phyloP scores from a whole-genome alignment of 2,329 filamentous ascomycete genomes.

The Rachicladosporium sp. region DNA sequence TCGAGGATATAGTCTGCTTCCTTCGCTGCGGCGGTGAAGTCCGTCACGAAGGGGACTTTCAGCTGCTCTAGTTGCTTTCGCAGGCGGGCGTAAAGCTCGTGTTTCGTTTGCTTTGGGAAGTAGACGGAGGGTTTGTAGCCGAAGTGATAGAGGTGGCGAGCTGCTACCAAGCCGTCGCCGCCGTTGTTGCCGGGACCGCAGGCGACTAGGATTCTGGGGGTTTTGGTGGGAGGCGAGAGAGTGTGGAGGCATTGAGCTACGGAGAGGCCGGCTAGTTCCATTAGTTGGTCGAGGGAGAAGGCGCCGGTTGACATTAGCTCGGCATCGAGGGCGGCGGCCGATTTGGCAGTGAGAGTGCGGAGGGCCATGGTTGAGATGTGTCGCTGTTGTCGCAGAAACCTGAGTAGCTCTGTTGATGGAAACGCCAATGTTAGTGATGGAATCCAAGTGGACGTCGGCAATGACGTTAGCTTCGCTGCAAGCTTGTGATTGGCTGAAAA shows the following conservation, averaged over 20 bases:
- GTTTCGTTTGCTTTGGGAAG: constrained; percentile 85
- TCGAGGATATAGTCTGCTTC: constrained; percentile 74
- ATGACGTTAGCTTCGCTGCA: too few relatives aligned
- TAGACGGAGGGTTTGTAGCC: constrained; percentile 82
- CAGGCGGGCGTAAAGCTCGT: constrained; percentile 80
- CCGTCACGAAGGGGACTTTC: constrained; percentile 67
- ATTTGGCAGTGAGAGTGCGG: constrained; percentile 66
- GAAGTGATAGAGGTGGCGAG: constrained; percentile 81
- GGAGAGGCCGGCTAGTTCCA: constrained; percentile 89
- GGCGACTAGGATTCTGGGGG: constrained; percentile 68
- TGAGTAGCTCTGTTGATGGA: too few relatives aligned
- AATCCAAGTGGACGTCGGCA: too few relatives aligned
- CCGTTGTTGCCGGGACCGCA: constrained; percentile 74
- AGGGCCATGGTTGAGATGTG: constrained; percentile 13
- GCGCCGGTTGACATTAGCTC: constrained; percentile 83
- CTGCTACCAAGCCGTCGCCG: constrained; percentile 88
- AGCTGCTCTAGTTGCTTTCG: constrained; percentile 75
- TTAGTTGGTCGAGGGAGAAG: constrained; percentile 90
- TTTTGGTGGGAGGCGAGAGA: constrained; percentile 62
- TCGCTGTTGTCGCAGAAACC: neutral
- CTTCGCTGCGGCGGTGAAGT: constrained; percentile 57
- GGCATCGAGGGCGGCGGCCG: constrained; percentile 77
- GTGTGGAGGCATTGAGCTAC: constrained; percentile 86
- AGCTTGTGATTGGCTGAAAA: too few relatives aligned
- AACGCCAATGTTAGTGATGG: too few relatives aligned